Base-by-base conservation (phyloP, 352 stramenopile species). In the Globisporangium splendens region DNA sequence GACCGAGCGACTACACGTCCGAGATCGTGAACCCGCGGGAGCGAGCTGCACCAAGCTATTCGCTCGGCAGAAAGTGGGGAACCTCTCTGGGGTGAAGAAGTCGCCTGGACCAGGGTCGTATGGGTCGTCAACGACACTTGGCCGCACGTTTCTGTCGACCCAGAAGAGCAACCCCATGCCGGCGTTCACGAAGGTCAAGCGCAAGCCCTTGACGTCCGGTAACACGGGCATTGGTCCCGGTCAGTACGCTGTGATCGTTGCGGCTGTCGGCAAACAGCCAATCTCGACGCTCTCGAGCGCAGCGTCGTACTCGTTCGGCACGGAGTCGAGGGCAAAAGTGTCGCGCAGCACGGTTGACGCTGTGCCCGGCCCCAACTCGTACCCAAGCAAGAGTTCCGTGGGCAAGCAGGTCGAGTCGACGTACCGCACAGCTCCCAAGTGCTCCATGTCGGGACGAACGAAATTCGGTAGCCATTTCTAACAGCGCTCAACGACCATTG, bases 391-490 rank as follows among this genome's bases (percentile, higher is more conserved):
- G 54, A 87, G 76, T 46, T 89, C 82, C 3, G 70, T 90, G 15
- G 82, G 82, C 43, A 73, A 69, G 44, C 82, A 92, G 60, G 69
- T 80, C 39, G 71, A 90, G 65, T 90, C 79, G 24, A 79, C 56
- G 51, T 90, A 88, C 59, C 75, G 73, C 42, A 85, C 76, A 14
- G 72, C 78, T 10, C 82, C 82, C 17, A 83, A 80, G 61, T 72
- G 66, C 62, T 86, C 79, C 66, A 92, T 92, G 79, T 90, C 82
- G 13, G 83, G 83, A 6, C 76, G 80, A 15, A 91, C 78, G 48
- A 92, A 92, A 63, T 89, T 90, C 62, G 78, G 78, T 44, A 88
- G 80, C 61, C 77, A 88, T 59, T 76, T 89, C 47, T 89, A 77
- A 72, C 12, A 35, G 28, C 28, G 28, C 28, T 35, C 28, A 8